Percentiles rank a stretch among this genome's conserved stretches.
Evolutionary conservation across 345 rosid species (phyloP).

Genomic region (Firmiana major): DNA sequence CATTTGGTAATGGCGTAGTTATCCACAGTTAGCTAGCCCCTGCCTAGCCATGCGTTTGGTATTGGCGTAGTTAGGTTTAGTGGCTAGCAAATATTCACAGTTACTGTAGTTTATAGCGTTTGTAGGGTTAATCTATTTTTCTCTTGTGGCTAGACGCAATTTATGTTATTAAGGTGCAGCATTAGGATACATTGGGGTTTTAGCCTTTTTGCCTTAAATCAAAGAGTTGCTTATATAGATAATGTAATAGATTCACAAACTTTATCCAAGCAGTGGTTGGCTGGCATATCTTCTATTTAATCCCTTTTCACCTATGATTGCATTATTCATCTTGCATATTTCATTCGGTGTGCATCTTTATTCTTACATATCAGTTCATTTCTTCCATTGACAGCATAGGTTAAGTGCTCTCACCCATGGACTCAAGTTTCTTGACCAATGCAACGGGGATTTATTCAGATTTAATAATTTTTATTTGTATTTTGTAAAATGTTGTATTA

Average conservation of each 20-base stretch:
- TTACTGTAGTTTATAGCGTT: constrained; percentile 29
- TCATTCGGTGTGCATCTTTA: not conserved
- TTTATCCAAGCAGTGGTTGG: not conserved
- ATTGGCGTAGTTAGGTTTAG: constrained; percentile 2
- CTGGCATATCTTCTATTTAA: not conserved
- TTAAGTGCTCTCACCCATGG: too few species aligned
- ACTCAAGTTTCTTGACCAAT: too few species aligned
- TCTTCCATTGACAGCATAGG: too few species aligned
- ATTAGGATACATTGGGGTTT: constrained; percentile 24
- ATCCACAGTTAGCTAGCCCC: constrained; percentile 4
- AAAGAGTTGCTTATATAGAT: constrained; percentile 21
- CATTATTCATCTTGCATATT: not conserved
- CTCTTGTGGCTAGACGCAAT: constrained; percentile 23
- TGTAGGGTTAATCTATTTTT: constrained; percentile 23
- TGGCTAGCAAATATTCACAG: constrained; percentile 19
- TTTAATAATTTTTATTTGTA: too few species aligned
- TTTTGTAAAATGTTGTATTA: too few species aligned
- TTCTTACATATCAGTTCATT: not conserved
- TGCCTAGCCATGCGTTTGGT: constrained; percentile 22
- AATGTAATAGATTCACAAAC: constrained; percentile 21
- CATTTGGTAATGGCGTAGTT: constrained; percentile 14
- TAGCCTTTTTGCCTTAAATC: constrained; percentile 19
- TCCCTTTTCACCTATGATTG: not conserved
- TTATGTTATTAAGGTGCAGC: constrained; percentile 17
- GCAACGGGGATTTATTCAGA: too few species aligned